Conservation (phyloP, 345 rosid genomes). For the Adansonia digitata region DNA sequence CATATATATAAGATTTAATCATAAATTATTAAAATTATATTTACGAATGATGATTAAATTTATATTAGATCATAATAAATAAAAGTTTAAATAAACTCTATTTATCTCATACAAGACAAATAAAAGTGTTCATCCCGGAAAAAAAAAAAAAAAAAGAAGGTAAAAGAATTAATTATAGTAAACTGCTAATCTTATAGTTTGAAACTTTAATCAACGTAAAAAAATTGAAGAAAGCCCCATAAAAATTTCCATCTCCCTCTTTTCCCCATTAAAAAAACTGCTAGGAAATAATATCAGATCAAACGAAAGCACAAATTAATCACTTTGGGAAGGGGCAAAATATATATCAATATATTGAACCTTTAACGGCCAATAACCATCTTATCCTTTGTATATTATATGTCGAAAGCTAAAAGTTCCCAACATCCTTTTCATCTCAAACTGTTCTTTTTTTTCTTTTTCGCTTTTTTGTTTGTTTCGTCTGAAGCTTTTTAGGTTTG, state of each 20-base stretch:
- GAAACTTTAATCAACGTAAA: not conserved
- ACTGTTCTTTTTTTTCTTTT: not conserved
- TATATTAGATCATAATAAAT: no score
- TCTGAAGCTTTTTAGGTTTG: not conserved
- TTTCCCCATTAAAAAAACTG: fast-evolving
- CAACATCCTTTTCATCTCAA: not conserved
- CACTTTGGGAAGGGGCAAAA: not conserved
- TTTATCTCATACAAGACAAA: no score
- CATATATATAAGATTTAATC: no score
- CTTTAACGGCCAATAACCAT: not conserved
- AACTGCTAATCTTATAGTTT: no score
- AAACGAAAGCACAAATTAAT: not conserved
- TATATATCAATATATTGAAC: not conserved
- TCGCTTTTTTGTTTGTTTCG: no score
- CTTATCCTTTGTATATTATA: not conserved
- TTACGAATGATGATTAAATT: no score
- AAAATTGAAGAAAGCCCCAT: not conserved
- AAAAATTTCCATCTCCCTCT: not conserved
- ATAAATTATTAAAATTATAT: no score
- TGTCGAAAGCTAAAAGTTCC: not conserved
- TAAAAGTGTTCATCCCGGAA: no score
- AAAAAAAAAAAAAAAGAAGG: no score
- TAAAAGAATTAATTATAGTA: no score
- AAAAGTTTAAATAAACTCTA: no score
- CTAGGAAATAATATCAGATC: not conserved